phyloP scores from a whole-genome alignment of 345 rosid genomes.

The Cardamine resedifolia region DNA sequence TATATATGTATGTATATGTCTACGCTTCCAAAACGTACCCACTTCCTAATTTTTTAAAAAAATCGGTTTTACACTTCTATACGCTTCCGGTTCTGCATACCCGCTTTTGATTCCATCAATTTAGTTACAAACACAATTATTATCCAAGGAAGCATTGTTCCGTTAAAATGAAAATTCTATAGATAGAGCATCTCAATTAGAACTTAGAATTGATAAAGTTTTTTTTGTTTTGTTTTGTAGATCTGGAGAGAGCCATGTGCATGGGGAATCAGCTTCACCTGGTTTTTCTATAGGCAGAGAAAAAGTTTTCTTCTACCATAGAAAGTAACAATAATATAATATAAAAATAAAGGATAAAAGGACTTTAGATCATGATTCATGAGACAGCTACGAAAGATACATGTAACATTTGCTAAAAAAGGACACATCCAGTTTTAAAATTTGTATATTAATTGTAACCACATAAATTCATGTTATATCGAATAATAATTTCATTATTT shows the following conservation, averaged over 20 bases:
- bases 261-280: conserved; percentile 37
- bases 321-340: conserved; percentile 14
- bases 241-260: conserved; percentile 41
- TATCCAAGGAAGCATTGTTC: background rate
- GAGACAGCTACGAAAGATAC: conserved; percentile 37
- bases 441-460: background rate
- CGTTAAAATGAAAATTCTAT: background rate
- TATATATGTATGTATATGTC: too few species aligned
- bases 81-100: too few species aligned
- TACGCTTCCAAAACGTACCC: too few species aligned
- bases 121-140: conserved; percentile 21
- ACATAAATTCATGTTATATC: background rate
- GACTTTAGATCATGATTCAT: conserved; percentile 32
- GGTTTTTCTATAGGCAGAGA: conserved; percentile 16
- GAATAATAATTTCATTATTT: too few species aligned
- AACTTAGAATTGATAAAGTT: conserved; percentile 2
- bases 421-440: conserved; percentile 4
- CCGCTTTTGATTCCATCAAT: too few species aligned
- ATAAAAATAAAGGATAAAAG: conserved; percentile 6
- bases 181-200: too few species aligned
- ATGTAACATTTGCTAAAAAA: conserved; percentile 33
- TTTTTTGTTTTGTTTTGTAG: conserved; percentile 8
- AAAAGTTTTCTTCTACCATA: background rate
- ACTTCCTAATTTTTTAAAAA: too few species aligned
- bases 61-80: too few species aligned